Evolutionary conservation across 2,329 filamentous ascomycete genomes (phyloP).

Genomic region (Ophiostoma populinum): DNA sequence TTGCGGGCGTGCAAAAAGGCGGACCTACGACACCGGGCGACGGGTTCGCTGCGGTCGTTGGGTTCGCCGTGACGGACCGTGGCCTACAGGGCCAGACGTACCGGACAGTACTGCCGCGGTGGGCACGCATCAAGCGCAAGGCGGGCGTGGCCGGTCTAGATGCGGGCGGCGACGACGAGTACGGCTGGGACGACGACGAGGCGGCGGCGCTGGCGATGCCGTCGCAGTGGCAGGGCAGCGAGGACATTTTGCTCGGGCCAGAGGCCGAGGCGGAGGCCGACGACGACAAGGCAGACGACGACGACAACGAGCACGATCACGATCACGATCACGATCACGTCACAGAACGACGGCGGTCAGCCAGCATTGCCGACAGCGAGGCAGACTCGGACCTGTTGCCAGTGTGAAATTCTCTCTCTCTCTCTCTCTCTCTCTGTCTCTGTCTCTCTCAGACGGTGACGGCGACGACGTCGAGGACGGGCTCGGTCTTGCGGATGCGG

Average conservation of each 20-base stretch:
- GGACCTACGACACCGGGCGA: no score
- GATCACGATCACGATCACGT: neutral
- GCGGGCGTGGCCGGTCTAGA: slow-evolving; percentile 40
- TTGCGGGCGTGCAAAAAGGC: slow-evolving; percentile 53
- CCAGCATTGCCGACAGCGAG: slow-evolving; percentile 12
- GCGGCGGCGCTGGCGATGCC: slow-evolving; percentile 37
- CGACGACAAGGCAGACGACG: slow-evolving; percentile 1
- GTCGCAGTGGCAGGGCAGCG: slow-evolving; percentile 52
- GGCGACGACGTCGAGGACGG: slow-evolving; percentile 26
- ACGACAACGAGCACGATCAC: neutral
- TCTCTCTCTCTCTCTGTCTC: neutral
- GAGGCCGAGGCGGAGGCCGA: slow-evolving; percentile 1
- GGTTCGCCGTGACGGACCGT: slow-evolving; percentile 32
- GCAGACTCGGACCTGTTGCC: slow-evolving; percentile 9
- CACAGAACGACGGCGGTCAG: neutral
- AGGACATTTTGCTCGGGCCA: slow-evolving; percentile 38
- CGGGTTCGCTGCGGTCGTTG: slow-evolving; percentile 30
- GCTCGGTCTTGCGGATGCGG: slow-evolving; percentile 36
- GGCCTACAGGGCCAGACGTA: slow-evolving; percentile 24
- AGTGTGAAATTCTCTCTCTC: no score
- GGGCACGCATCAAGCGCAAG: slow-evolving; percentile 39
- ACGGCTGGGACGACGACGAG: slow-evolving; percentile 48
- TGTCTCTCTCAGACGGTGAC: neutral
- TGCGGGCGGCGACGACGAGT: slow-evolving; percentile 35
- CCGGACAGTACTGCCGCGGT: slow-evolving; percentile 12